These are phyloP conservation scores for Metroxylon sagu DNA, from an alignment of 176 grass and related monocot species.

Conservation along the genomic window DNA sequence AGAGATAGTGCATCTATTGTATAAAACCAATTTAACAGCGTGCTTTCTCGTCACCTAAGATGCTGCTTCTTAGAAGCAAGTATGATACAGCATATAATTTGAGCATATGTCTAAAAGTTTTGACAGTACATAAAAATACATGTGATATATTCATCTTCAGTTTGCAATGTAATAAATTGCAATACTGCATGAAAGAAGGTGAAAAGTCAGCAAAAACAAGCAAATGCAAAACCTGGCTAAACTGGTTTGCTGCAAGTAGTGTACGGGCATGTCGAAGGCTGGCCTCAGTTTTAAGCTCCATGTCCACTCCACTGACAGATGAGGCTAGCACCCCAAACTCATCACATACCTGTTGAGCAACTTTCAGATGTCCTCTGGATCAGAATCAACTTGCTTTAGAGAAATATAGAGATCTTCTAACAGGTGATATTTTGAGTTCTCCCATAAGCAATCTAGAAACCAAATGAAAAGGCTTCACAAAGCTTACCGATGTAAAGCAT, in stretches of 20 bases:
- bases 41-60: too few relatives aligned
- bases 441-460: not conserved
- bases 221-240: slow-evolving; percentile 57
- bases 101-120: too few relatives aligned
- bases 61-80: too few relatives aligned
- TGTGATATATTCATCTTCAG: too few relatives aligned
- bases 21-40: too few relatives aligned
- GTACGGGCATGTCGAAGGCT: slow-evolving; percentile 66
- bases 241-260: slow-evolving; percentile 86
- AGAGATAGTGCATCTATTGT: too few relatives aligned
- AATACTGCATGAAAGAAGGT: slow-evolving; percentile 1
- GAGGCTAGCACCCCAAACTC: slow-evolving; percentile 73
- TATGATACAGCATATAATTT: too few relatives aligned
- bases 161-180: too few relatives aligned
- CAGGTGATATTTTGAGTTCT: not conserved
- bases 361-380: slow-evolving; percentile 70
- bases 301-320: slow-evolving; percentile 79
- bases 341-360: slow-evolving; percentile 75
- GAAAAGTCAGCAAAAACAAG: not conserved
- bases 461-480: not conserved
- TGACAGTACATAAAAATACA: too few relatives aligned
- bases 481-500: slow-evolving; percentile 68
- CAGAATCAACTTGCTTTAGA: slow-evolving; percentile 11
- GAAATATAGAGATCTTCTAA: not conserved
- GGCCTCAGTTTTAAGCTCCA: slow-evolving; percentile 85